These are phyloP conservation scores for Ogataea methylovora DNA, from an alignment of 805 yeast species.

Conservation along the genomic window DNA sequence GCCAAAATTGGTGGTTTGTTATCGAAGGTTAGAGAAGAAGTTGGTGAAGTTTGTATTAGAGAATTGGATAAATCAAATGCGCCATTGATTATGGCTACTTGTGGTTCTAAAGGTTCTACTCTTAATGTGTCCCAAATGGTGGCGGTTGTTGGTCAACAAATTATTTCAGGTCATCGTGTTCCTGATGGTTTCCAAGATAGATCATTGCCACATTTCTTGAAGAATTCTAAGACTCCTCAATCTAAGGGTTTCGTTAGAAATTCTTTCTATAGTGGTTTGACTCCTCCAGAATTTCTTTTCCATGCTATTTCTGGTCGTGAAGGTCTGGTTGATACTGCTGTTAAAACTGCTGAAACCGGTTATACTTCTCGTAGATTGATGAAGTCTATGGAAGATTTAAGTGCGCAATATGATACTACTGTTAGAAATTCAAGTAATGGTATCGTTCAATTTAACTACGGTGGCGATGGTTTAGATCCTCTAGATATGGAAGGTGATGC, in stretches of 20 bases:
- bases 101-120: slow-evolving; percentile 98
- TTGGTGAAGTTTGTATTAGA: slow-evolving; percentile 93
- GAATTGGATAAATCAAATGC: slow-evolving; percentile 89
- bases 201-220: slow-evolving; percentile 93
- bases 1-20: slow-evolving; percentile 94
- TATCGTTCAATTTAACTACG: slow-evolving; percentile 94
- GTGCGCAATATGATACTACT: slow-evolving; percentile 87
- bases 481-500: slow-evolving; percentile 99
- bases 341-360: slow-evolving; percentile 98
- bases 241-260: slow-evolving; percentile 97
- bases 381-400: slow-evolving; percentile 95
- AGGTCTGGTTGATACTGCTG: slow-evolving; percentile 99
- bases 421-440: slow-evolving; percentile 94
- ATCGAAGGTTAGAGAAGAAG: slow-evolving; percentile 97
- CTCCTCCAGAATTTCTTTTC: slow-evolving; percentile 95
- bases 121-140: slow-evolving; percentile 99
- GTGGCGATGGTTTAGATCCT: slow-evolving; percentile 98
- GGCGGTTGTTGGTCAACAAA: slow-evolving; percentile 99
- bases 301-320: slow-evolving; percentile 99
- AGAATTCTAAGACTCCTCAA: slow-evolving; percentile 94
- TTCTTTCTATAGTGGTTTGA: slow-evolving; percentile 87
- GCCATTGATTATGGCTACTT: slow-evolving; percentile 97
- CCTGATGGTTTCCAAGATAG: slow-evolving; percentile 99
- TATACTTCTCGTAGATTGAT: slow-evolving; percentile 96
- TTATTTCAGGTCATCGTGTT: slow-evolving; percentile 97